Conservation (phyloP, 129 eudicot species). For the Flaveria trinervia region DNA sequence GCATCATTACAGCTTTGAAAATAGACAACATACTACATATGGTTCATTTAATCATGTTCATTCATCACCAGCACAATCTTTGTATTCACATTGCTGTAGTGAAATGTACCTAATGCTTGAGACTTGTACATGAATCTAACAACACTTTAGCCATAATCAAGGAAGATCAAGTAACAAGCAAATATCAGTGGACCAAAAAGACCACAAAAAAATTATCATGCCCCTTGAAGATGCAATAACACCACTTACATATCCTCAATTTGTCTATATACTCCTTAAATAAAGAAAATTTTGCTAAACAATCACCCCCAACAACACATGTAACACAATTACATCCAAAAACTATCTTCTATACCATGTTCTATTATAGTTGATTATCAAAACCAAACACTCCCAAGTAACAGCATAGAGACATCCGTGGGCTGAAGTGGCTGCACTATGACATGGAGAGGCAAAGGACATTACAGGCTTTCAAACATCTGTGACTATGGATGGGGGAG, state of each 20-base stretch:
- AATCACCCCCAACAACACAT: not conserved
- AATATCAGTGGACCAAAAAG: not conserved
- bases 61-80: not conserved
- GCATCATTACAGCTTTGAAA: slow-evolving; percentile 14
- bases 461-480: too few species aligned
- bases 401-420: too few species aligned
- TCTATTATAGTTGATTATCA: too few species aligned
- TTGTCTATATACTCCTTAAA: not conserved
- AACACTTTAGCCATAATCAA: not conserved
- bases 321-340: not conserved
- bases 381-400: too few species aligned
- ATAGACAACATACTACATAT: not conserved
- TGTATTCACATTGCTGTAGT: not conserved
- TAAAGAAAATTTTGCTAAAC: not conserved
- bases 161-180: slow-evolving; percentile 18
- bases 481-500: too few species aligned
- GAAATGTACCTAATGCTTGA: not conserved
- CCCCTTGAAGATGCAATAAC: not conserved
- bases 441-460: too few species aligned
- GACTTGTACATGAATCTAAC: slow-evolving; percentile 10
- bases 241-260: not conserved
- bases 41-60: slow-evolving; percentile 20
- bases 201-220: not conserved
- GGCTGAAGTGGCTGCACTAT: too few species aligned
- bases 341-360: not conserved